Base-by-base conservation (phyloP, 2,329 filamentous ascomycete genomes). In the Fusarium sororula region DNA sequence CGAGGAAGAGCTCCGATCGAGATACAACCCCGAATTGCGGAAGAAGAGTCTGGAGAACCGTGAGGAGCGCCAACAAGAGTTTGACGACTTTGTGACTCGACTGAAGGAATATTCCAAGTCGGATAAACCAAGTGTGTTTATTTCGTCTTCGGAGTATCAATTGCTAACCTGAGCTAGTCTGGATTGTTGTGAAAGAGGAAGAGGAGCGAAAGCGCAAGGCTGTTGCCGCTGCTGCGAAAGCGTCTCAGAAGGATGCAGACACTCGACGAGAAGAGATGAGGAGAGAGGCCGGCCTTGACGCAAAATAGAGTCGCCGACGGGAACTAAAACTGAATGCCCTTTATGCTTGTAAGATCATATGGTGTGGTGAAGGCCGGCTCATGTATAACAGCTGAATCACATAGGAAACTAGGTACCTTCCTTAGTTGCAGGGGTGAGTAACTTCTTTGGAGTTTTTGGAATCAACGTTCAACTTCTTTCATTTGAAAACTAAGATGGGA, bases 1-100 rank as follows among this genome's bases (percentile, higher is more conserved):
- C 18, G 95, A 98, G 77, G 96, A 98, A 83, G 95, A 98, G 84
- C 88, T 99, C 47, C 95, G 97, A 87, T 87, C 94, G 85, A 91
- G 89, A 83, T 98, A 98, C 85, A 98, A 96, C 82, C 96, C 96
- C 2, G 96, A 98, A 39, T 89, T 99, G n/a, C 93, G 96, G 81
- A 93, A 94, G 82, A 90, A 93, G 79, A 95, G 93, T 71, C 85
- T 97, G n/a, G 95, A 95, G 82, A 90, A 91, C 66, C 90, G 94
- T 24, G 87, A 92, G 66, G 90, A 93, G 81, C 89, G 90, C 68
- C 90, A 96, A 80, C 89, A 95, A 82, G 95, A 98, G 67, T 98
- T 98, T 78, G 93, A 98, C 80, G 89, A 95, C 63, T 98, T 98
- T 79, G 93, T 98, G 35, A 88, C 80, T 55, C 91, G 92, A 77